Evolutionary conservation across 208 protist genomes (phyloP).

Genomic region (Ichthyophonus hoferi): DNA sequence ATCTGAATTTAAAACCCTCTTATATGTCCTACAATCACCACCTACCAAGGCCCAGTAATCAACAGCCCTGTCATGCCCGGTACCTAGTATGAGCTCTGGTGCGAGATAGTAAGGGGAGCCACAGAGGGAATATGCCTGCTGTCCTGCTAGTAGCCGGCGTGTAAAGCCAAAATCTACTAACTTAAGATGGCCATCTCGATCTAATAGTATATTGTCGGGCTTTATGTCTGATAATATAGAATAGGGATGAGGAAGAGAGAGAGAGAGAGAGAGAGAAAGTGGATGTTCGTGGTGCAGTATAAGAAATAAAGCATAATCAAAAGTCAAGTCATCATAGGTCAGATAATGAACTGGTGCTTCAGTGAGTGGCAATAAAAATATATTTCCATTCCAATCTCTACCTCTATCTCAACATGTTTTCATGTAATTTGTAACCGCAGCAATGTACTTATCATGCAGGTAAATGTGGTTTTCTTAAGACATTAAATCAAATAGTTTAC

Average conservation of each 20-base stretch:
- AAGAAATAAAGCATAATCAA: background rate
- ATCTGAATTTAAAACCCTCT: too few relatives aligned
- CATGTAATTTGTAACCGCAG: background rate
- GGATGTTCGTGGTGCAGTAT: background rate
- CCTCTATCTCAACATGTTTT: background rate
- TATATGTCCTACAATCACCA: too few relatives aligned
- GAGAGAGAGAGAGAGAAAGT: background rate
- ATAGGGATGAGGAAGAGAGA: background rate
- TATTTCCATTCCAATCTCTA: background rate
- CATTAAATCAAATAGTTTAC: too few relatives aligned
- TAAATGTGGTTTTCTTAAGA: too few relatives aligned
- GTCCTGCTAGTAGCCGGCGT: background rate
- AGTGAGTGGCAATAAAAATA: background rate
- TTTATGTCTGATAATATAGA: slow-evolving; percentile 41
- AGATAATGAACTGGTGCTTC: background rate
- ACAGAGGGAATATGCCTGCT: background rate
- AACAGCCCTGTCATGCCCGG: slow-evolving; percentile 44
- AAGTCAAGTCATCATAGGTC: background rate
- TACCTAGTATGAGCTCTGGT: slow-evolving; percentile 58
- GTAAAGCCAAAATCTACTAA: slow-evolving; percentile 54
- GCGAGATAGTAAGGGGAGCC: slow-evolving; percentile 67
- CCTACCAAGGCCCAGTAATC: slow-evolving; percentile 35
- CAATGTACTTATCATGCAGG: too few relatives aligned
- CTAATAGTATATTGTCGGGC: slow-evolving; percentile 56
- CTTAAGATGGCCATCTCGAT: slow-evolving; percentile 45